Evolutionary conservation across 2,329 filamentous ascomycete genomes (phyloP), one percentile per base, ranked within the genome.

Genomic region (Clonostachys rosea): DNA sequence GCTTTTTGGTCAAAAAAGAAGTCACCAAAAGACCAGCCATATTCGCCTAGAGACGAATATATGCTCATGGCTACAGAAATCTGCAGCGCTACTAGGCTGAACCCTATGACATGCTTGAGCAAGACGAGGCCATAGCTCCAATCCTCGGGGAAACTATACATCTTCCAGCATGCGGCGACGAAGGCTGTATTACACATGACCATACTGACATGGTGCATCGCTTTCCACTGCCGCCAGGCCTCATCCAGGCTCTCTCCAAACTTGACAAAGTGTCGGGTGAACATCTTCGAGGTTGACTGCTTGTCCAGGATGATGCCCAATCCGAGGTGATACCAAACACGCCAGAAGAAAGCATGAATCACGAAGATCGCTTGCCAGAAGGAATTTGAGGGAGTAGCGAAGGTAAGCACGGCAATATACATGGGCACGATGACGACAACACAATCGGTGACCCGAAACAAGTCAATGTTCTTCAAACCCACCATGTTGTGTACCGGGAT

Each of bases 21-120:
- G 64, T 99, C 94, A 16, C 94, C 94, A 61, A 91, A 97, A 74
- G 97, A 97, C 92, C 92, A 99, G 57, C 94, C 94, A 59, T 97
- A 99, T 61, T 99, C 94, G 48, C 94, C 94, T 0, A 99, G 81
- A 3, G 90, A 95, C 44, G 96, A 91, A 65, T 97, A 95, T 55
- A 97, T 91, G 65, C 91, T 96, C 54, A 88, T 75, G 2, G 90
- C 86, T 2, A 91, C 96, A 94, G 94, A 99, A 16, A 95, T 68
- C 60, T 99, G 94, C 44, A 99, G 77, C 11, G 87, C 84, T 49
- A 97, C 83, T 53, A 97, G 74, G 45, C 87, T 82, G 44, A 79
- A 75, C 40, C 94, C 94, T 34, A 97, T 63, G 24, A 96, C 88
- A 60, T 97, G 94, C 61, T 91, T 87, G 49, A 99, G 78, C 18